Evolutionary conservation across 495 filamentous ascomycete species (phyloP), one percentile per base, ranked within the genome.

Genomic region (Xylaria palmicola): DNA sequence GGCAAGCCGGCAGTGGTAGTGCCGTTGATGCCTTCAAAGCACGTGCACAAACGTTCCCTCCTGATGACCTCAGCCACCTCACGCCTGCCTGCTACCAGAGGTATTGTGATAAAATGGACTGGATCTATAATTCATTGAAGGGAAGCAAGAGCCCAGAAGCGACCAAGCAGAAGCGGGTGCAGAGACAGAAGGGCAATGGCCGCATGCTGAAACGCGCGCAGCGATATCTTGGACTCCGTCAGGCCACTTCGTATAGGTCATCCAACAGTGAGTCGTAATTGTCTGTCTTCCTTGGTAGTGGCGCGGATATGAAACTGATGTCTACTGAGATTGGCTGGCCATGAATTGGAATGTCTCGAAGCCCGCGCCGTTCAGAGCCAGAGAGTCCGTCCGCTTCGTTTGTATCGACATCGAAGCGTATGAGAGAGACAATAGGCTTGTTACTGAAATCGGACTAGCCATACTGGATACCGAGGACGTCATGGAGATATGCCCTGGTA

Each of bases 401-500:
- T 85, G 81, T 62, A 75, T 97, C 44, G 93, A 98, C 67, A 69
- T 92, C 30, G 94, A 98, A 71, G 84, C 86, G 7, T 93, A 86
- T 62, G 93, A 98, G 73, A 68, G 71, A 26, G 74, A 85, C 54
- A 77, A 81, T 4, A 73, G 76, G 45, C 66, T 80, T 1, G 76
- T 97, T 60, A 96, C 92, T 4, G 94, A 98, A 70, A 79, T 98
- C 54, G 94, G 94, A 34, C 79, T 98, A 48, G 87, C 91, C 8
- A 85, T 83, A 9, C 83, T 98, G 20, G 94, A 98, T 73, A 91
- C 88, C 3, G 62, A 73, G 9, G 83, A 89, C 22, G 66, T 75
- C 8, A 59, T 74, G 83, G 32, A 63, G 65, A 17, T 85, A 24
- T 65, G 84, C 3, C 90, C 90, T 20, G 88, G 89, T 10, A 62